Conservation (phyloP, 257 asterid species). For the Solanum appendiculatum region DNA sequence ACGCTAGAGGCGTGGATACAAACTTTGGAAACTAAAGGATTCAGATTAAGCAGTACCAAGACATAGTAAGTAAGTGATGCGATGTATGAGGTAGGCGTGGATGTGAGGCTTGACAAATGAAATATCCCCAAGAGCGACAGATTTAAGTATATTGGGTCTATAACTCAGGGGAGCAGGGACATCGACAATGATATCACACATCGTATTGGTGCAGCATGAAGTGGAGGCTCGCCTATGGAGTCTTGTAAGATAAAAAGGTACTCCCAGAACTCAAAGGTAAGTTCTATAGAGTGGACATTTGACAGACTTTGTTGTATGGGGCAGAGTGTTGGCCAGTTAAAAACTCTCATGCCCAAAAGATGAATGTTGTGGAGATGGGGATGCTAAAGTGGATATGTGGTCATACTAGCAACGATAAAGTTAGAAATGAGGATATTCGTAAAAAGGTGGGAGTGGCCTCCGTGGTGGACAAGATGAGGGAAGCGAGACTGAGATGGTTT, state of each 20-base stretch:
- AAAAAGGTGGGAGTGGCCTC: not conserved
- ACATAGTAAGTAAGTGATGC: no score
- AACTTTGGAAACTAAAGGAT: not conserved
- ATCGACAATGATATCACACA: not conserved
- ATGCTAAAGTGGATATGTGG: not conserved
- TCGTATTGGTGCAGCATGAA: not conserved
- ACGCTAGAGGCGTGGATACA: not conserved
- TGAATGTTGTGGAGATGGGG: not conserved
- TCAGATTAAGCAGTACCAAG: no score
- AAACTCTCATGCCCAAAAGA: not conserved
- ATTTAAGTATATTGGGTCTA: not conserved
- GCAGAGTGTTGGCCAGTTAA: not conserved
- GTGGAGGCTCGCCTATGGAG: not conserved
- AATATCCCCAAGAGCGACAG: not conserved
- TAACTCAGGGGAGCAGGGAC: not conserved
- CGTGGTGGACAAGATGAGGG: not conserved
- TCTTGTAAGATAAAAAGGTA: not conserved
- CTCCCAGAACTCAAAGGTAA: not conserved
- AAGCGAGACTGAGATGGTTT: not conserved
- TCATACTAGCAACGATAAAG: not conserved
- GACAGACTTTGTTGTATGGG: not conserved
- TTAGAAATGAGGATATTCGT: not conserved
- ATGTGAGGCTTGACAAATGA: not conserved
- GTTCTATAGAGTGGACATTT: not conserved
- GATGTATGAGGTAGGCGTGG: no score